A percentile compares a stretch with the other conserved stretches of the same genome.
Evolutionary conservation across 1,139 yeast genomes (phyloP).

Genomic region (Tardiomyces depauwii): DNA sequence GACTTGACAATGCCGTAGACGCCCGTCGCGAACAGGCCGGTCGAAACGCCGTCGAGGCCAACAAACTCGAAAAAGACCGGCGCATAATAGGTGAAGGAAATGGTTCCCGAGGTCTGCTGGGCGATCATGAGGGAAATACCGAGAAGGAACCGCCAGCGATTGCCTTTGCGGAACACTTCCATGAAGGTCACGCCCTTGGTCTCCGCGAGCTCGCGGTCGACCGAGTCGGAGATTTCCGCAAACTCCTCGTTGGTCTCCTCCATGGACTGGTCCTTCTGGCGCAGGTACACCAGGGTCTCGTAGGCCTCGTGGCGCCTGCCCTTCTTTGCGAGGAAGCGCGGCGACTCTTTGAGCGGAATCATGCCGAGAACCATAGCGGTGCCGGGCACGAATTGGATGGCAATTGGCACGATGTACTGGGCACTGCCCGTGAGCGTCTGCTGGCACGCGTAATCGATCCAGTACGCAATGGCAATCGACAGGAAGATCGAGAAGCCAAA

Average conservation of each 20-base stretch:
- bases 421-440: background rate
- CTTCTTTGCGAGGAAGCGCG: constrained; percentile 58
- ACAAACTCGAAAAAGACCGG: constrained; percentile 10
- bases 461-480: constrained; percentile 33
- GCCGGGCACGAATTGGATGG: constrained; percentile 49
- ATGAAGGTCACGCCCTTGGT: background rate
- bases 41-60: constrained; percentile 23
- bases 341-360: constrained; percentile 56
- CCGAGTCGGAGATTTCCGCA: background rate
- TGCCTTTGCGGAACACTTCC: background rate
- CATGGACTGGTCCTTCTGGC: background rate
- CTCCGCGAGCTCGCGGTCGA: background rate
- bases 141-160: constrained; percentile 2
- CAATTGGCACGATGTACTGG: background rate
- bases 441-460: constrained; percentile 20
- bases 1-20: constrained; percentile 41
- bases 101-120: constrained; percentile 13
- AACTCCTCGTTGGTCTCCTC: constrained; percentile 1
- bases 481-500: constrained; percentile 48
- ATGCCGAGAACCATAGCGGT: constrained; percentile 36
- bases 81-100: constrained; percentile 13
- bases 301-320: constrained; percentile 58
- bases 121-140: constrained; percentile 8
- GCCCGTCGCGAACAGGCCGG: constrained; percentile 41
- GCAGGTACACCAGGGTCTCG: constrained; percentile 35